phyloP scores from a whole-genome alignment of 208 protist species.

The Crithidia thermophila region DNA sequence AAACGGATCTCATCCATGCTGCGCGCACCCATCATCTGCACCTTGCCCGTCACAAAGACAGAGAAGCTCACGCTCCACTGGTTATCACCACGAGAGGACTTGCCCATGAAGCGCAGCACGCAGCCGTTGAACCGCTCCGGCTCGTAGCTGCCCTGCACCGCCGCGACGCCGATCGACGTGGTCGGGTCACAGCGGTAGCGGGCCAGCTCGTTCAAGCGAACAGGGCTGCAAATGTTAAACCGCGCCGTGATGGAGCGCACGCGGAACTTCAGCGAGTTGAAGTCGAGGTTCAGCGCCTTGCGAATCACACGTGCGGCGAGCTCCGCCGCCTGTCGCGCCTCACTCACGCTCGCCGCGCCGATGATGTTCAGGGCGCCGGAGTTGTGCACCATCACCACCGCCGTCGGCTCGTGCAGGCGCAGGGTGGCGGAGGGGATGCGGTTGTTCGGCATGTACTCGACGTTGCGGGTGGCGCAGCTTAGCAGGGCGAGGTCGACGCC shows the following conservation, averaged over 20 bases:
- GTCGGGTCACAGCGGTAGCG: conserved; percentile 38
- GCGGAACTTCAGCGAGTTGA: conserved; percentile 78
- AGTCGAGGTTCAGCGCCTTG: conserved; percentile 67
- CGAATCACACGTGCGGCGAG: conserved; percentile 87
- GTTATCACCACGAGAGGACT: conserved; percentile 46
- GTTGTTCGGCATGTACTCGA: conserved; percentile 82
- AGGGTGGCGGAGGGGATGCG: conserved; percentile 73
- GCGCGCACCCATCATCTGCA: conserved; percentile 79
- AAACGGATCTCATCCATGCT: conserved; percentile 82
- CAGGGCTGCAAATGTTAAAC: conserved; percentile 82
- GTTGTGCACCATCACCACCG: conserved; percentile 76
- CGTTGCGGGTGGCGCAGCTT: conserved; percentile 85
- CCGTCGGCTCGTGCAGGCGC: conserved; percentile 80
- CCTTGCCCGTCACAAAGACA: conserved; percentile 88
- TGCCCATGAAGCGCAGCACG: conserved; percentile 65
- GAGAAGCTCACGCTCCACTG: conserved; percentile 73
- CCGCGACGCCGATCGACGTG: conserved; percentile 39
- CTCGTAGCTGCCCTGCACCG: conserved; percentile 78
- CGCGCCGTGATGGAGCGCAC: conserved; percentile 83
- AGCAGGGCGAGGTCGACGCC: conserved; percentile 82
- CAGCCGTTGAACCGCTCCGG: conserved; percentile 88
- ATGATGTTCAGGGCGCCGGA: conserved; percentile 81
- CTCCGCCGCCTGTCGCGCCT: conserved; percentile 82
- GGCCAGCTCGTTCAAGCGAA: conserved; percentile 76
- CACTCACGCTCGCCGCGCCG: conserved; percentile 73